These are phyloP conservation scores for Arctium minus DNA, from an alignment of 129 eudicot genomes.

Conservation along the genomic window DNA sequence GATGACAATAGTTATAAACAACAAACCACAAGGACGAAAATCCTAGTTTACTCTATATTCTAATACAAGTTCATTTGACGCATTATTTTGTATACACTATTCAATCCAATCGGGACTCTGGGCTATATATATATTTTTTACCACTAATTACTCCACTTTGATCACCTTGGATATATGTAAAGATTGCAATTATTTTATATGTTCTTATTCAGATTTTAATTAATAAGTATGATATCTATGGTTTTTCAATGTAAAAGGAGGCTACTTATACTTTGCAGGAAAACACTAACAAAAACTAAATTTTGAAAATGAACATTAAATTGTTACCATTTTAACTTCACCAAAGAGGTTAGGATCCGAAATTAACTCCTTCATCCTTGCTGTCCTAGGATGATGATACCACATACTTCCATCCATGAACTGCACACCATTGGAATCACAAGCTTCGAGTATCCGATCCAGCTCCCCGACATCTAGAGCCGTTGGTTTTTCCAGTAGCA, in stretches of 20 bases:
- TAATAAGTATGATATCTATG: background rate
- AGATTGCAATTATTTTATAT: background rate
- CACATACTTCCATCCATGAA: slow-evolving; percentile 97
- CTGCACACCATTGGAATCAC: slow-evolving; percentile 63
- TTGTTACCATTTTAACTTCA: slow-evolving; percentile 49
- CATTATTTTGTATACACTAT: too few relatives aligned
- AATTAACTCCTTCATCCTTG: slow-evolving; percentile 54
- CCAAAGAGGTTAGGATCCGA: slow-evolving; percentile 54
- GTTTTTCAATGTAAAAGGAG: background rate
- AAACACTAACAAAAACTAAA: background rate
- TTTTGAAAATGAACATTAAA: background rate
- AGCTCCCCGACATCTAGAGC: slow-evolving; percentile 57
- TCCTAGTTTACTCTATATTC: too few relatives aligned
- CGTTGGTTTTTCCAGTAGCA: slow-evolving; percentile 83
- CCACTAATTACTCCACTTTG: background rate
- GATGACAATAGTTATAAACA: too few relatives aligned
- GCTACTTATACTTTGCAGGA: background rate
- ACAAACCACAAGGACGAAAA: too few relatives aligned
- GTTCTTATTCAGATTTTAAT: background rate
- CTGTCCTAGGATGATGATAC: slow-evolving; percentile 92
- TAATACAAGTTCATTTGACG: too few relatives aligned
- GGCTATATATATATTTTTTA: too few relatives aligned
- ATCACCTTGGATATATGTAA: background rate
- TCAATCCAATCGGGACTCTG: too few relatives aligned
- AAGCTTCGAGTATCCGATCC: slow-evolving; percentile 62